A percentile compares a stretch with the other conserved stretches of the same genome.
phyloP scores from a whole-genome alignment of 331 rosid genomes.

The Dryas integrifolia region DNA sequence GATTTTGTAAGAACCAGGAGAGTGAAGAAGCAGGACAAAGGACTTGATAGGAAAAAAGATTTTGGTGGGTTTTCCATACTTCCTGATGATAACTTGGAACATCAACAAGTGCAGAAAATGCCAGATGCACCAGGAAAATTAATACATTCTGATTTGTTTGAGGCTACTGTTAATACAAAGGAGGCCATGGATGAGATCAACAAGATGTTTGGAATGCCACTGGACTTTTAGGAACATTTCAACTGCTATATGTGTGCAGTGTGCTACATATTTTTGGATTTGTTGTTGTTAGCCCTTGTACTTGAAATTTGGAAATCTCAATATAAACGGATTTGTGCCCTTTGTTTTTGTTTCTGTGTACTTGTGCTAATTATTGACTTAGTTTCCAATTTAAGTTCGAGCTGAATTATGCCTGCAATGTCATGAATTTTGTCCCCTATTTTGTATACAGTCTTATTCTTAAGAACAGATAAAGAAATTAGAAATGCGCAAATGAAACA shows the following conservation, averaged over 20 bases:
- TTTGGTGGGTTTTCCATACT: slow-evolving; percentile 74
- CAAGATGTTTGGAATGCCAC: slow-evolving; percentile 81
- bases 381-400: not conserved
- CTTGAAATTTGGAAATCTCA: not conserved
- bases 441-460: not conserved
- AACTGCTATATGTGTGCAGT: not conserved
- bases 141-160: slow-evolving; percentile 59
- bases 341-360: not conserved
- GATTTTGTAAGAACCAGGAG: slow-evolving; percentile 73
- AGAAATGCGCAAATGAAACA: slow-evolving; percentile 5
- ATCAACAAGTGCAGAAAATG: slow-evolving; percentile 36
- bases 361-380: not conserved
- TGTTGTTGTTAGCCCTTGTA: slow-evolving; percentile 4
- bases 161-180: slow-evolving; percentile 75
- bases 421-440: not conserved
- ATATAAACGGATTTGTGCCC: not conserved
- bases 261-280: not conserved
- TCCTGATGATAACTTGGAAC: slow-evolving; percentile 61
- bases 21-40: slow-evolving; percentile 54
- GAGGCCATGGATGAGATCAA: slow-evolving; percentile 89
- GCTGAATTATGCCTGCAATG: not conserved
- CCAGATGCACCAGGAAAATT: slow-evolving; percentile 38
- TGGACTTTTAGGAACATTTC: slow-evolving; percentile 46
- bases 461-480: not conserved
- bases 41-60: slow-evolving; percentile 36